Evolutionary conservation across 306 rosid genomes (phyloP), one percentile per base, ranked within the genome.

Genomic region (Cucurbita ficifolia): DNA sequence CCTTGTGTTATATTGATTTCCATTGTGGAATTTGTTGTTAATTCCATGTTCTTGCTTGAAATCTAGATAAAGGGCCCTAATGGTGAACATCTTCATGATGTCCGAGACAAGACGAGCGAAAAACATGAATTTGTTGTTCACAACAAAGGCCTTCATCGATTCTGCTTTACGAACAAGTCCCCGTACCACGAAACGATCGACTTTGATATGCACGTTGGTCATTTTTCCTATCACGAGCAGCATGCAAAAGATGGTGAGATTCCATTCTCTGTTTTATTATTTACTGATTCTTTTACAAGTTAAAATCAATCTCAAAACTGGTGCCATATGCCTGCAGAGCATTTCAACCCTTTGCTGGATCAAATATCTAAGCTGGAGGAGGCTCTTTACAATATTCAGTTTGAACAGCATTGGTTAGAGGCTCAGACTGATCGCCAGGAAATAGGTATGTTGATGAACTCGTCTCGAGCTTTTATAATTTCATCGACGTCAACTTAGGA

Each of bases 381-480:
- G 82, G 91, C 96, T 80, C 92, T 91, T 78, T 88, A 77, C 85
- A 89, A 86, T 81, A 88, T 95, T 76, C 93, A 85, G 83, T 95
- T 91, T 77, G 97, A 91, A 80, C 99, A 95, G 64, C 97, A 95
- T 84, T 95, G 97, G 97, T 64, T 95, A 58, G 96, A 91, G 85
- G 96, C 97, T 65, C 96, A 91, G 77, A 88, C 97, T 1, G 96
- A 95, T 38, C 96, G 96, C 68, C 97, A 91, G 77, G 90, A 96
- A 77, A 85, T 91, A 81, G 96, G 99, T 95, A 90, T 4, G 40
- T 73, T 52, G 24, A 46, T 36, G 60, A 33, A 74, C 76, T 52
- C 35, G 35, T 59, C 56, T 72, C 6, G 3, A 17, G 7, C 57
- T 10, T 46, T 6, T 17, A 16, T 48, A 48, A 22, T 33, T 60